Evolutionary conservation across 352 stramenopile genomes (phyloP).

Genomic region (Thalassiosira mediterranea): DNA sequence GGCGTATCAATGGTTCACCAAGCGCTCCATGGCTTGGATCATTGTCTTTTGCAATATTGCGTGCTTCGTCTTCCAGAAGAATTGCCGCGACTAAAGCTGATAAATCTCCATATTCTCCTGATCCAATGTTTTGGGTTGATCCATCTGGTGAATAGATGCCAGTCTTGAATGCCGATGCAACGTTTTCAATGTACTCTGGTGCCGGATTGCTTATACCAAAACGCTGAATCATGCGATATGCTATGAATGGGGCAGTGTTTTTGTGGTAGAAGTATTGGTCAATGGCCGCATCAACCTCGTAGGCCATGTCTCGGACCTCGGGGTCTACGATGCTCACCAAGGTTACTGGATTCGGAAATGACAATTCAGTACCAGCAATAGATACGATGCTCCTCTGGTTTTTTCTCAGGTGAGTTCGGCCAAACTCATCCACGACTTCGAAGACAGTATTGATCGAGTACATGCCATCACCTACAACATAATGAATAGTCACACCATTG

Average conservation of each 20-base stretch:
- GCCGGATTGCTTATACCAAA: constrained; percentile 66
- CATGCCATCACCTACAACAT: too few relatives aligned
- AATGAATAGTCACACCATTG: too few relatives aligned
- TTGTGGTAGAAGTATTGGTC: constrained; percentile 64
- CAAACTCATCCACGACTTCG: too few relatives aligned
- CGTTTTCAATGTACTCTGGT: constrained; percentile 66
- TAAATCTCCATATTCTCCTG: constrained; percentile 74
- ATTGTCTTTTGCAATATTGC: not conserved
- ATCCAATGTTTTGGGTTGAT: too few relatives aligned
- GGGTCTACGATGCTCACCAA: constrained; percentile 45
- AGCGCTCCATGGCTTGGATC: constrained; percentile 32
- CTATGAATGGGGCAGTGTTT: constrained; percentile 80
- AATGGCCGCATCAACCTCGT: constrained; percentile 77
- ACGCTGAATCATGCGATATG: constrained; percentile 72
- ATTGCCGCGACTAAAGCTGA: constrained; percentile 71
- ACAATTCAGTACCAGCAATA: too few relatives aligned
- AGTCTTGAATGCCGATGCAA: constrained; percentile 11
- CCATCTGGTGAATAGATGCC: too few relatives aligned
- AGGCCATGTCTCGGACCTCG: constrained; percentile 49
- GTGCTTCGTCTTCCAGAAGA: constrained; percentile 71
- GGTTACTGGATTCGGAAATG: too few relatives aligned
- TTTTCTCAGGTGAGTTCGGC: too few relatives aligned
- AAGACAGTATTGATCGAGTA: too few relatives aligned
- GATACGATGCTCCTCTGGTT: too few relatives aligned
- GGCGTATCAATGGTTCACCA: too few relatives aligned